Evolutionary conservation across 352 stramenopile genomes (phyloP), one percentile per base, ranked within the genome.

Genomic region (Globisporangium solare): DNA sequence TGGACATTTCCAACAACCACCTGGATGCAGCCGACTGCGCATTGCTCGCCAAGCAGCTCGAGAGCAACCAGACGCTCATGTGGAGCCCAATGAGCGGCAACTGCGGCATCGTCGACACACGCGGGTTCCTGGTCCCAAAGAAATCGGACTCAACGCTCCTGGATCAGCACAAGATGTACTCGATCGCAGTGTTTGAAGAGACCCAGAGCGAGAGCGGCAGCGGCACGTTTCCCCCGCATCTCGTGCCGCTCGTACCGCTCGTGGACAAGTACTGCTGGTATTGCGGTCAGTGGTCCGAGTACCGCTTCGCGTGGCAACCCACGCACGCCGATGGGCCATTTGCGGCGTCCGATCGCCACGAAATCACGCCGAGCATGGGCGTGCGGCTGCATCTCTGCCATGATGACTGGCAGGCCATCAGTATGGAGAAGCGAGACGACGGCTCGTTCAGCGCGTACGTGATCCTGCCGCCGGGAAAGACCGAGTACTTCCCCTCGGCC

Each of bases 231-330:
- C 75, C 80, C 4, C 17, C 68, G 2, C 78, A 89, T 18, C 51
- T 87, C 0, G 66, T 67, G 41, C 66, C 54, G 22, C 72, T 87
- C 0, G 66, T 67, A 39, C 66, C 54, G 22, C 72, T 88, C 35
- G 76, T 88, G 1, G 79, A 92, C 51, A 67, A 70, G n/a, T 82
- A 74, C 20, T 92, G 82, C 57, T 92, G 82, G 82, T 88, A 88
- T 59, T 90, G 79, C 39, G 82, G 77, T 2, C 70, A 86, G 45
- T 92, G 82, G 82, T 68, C 70, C 24, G 82, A 92, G 54, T 74
- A 92, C 43, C 79, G 82, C 24, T 92, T 92, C 48, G 70, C 74
- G 17, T 89, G 82, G 79, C 75, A 63, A 2, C 82, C 82, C 13
- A 50, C 54, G 4, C n/a, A 56, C 40, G 57, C 68, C 7, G 68